Percentiles rank a stretch among this genome's conserved stretches.
Conservation (phyloP, 116 monocot genomes). For the Dioscorea cayenensis region DNA sequence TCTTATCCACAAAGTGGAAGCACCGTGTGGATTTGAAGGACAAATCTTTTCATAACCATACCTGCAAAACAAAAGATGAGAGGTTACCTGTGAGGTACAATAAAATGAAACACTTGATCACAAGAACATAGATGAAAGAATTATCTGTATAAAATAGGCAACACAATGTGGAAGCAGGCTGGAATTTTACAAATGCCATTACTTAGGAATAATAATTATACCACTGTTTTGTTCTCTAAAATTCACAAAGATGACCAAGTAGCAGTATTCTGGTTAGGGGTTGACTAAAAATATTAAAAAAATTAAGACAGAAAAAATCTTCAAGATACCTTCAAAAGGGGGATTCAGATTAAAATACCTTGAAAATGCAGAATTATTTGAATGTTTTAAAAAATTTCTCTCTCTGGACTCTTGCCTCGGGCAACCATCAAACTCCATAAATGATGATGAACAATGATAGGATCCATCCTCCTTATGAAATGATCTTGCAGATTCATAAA, state of each 20-base stretch:
- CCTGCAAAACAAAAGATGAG: conserved; percentile 26
- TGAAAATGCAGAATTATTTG: conserved; percentile 41
- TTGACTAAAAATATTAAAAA: background rate
- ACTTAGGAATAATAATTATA: no score
- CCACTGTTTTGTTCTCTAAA: no score
- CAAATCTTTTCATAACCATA: conserved; percentile 42
- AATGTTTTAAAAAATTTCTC: conserved; percentile 48
- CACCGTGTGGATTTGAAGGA: conserved; percentile 14
- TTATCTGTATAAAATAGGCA: background rate
- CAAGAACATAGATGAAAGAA: background rate
- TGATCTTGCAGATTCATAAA: conserved; percentile 9
- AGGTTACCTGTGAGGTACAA: background rate
- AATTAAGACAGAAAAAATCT: background rate
- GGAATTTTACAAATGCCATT: background rate
- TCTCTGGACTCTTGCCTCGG: conserved; percentile 30
- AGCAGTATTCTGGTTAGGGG: no score
- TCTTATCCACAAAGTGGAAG: conserved; percentile 27
- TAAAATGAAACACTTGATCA: no score
- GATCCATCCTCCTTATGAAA: conserved; percentile 7
- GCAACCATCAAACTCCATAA: conserved; percentile 28
- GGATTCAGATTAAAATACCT: background rate
- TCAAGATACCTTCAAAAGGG: background rate
- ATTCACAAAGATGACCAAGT: no score
- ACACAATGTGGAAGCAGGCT: background rate
- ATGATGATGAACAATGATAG: conserved; percentile 12